phyloP scores from a whole-genome alignment of 768 basidiomycete genomes.

The Lactarius quietus region DNA sequence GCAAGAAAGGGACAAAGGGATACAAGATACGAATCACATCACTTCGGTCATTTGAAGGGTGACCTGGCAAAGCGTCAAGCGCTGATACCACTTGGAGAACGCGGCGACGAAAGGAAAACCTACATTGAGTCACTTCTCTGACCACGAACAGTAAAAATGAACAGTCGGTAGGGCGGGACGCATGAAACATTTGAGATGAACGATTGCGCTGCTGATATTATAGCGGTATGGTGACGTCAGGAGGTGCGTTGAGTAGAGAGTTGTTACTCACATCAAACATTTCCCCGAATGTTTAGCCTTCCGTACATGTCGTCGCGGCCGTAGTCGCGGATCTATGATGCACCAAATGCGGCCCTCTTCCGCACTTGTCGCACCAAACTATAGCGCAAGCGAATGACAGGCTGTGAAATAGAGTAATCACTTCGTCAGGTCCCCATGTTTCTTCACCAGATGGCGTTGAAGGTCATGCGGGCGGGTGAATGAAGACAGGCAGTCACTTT shows the following conservation, averaged over 20 bases:
- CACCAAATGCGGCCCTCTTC: background rate
- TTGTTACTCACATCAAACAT: background rate
- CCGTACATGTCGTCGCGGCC: background rate
- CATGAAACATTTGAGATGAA: background rate
- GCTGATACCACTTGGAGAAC: background rate
- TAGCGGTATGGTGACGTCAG: background rate
- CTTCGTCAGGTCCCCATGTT: background rate
- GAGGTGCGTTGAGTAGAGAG: background rate
- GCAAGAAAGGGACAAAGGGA: too few species aligned
- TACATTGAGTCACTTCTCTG: background rate
- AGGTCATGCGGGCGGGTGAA: background rate
- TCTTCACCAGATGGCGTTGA: background rate
- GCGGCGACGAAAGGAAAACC: background rate
- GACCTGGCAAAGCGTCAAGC: background rate
- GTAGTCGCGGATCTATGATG: background rate
- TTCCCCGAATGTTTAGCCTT: background rate
- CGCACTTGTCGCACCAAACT: background rate
- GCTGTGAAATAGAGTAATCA: background rate
- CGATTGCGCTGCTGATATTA: background rate
- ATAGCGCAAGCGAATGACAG: background rate
- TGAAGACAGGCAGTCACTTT: background rate
- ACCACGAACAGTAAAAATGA: background rate
- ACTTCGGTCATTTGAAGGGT: background rate
- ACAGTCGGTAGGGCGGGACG: background rate
- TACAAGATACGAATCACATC: background rate